phyloP scores from a whole-genome alignment of 441 rosid genomes.

The Croton laevigatus region DNA sequence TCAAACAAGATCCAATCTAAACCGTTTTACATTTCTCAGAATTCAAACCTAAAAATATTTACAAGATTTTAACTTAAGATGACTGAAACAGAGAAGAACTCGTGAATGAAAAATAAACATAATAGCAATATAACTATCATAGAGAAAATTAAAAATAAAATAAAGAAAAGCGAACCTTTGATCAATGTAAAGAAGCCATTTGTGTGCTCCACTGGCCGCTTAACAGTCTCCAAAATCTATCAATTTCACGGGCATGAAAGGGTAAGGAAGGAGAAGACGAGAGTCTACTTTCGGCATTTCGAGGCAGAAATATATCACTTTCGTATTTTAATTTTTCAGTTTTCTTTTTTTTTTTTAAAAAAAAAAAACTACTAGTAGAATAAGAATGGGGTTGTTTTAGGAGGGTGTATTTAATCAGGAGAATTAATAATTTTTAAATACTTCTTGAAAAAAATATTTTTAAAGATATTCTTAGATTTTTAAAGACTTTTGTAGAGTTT shows the following conservation, averaged over 20 bases:
- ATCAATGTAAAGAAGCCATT: slow-evolving; percentile 2
- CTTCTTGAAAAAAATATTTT: no score
- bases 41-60: not conserved
- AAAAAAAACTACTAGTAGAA: no score
- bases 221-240: not conserved
- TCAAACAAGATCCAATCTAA: not conserved
- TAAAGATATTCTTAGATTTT: no score
- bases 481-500: no score
- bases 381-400: not conserved
- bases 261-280: not conserved
- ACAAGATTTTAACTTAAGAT: no score
- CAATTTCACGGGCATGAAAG: not conserved
- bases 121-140: not conserved
- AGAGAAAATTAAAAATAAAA: not conserved
- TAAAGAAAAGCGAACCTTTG: not conserved
- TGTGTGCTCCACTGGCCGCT: not conserved
- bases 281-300: slow-evolving; percentile 7
- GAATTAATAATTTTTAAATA: no score
- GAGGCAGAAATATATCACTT: not conserved
- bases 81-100: not conserved
- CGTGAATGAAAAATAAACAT: not conserved
- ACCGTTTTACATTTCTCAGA: not conserved
- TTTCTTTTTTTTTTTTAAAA: no score
- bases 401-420: no score
- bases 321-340: not conserved